Evolutionary conservation across 1,139 yeast species (phyloP), one percentile per base, ranked within the genome.

Genomic region (Blastobotrys persicus): DNA sequence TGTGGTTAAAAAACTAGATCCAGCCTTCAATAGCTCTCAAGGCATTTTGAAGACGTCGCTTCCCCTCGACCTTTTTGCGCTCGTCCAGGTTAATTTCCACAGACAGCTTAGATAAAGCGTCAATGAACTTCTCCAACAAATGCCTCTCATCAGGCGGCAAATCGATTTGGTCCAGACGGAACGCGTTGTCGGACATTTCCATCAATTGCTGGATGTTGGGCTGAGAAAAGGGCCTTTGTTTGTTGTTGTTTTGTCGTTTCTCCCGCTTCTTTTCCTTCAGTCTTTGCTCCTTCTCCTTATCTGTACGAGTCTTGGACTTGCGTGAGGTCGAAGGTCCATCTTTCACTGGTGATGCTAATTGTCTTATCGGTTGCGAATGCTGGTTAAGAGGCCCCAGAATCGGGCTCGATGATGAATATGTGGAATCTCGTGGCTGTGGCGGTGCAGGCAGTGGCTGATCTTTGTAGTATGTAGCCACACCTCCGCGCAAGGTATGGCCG

Each of bases 1-100:
- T n/a, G n/a, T n/a, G n/a, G n/a, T n/a, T n/a, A 23, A 37, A 42
- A 46, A 13, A 18, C 26, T 58, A 69, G 14, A 71, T 65, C 74
- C 74, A 91, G 2, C 97, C 97, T 64, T 91, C 97, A 47, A 91
- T 72, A 0, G 89, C 95, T 49, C 87, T 73, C 51, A 88, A 76
- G 0, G 96, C 97, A 60, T 81, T 82, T 59, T 85, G 87, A 57
- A 91, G 71, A 54, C 97, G 72, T 55, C 79, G 75, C 38, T 88
- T 77, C n/a, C 96, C 96, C 54, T 86, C 86, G 23, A 83, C 84
- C 54, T 86, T 82, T 60, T 94, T 78, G 32, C 79, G 80, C 39
- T 86, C 87, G 66, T 91, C 96, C 48, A 87, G 67, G 48, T 88
- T 84, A 87, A 91, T 89, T 64, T 89, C 96, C 50, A 91, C 87